These are phyloP conservation scores for Pyrenochaeta sp. DNA, from an alignment of 2,329 filamentous ascomycete species.

Conservation along the genomic window DNA sequence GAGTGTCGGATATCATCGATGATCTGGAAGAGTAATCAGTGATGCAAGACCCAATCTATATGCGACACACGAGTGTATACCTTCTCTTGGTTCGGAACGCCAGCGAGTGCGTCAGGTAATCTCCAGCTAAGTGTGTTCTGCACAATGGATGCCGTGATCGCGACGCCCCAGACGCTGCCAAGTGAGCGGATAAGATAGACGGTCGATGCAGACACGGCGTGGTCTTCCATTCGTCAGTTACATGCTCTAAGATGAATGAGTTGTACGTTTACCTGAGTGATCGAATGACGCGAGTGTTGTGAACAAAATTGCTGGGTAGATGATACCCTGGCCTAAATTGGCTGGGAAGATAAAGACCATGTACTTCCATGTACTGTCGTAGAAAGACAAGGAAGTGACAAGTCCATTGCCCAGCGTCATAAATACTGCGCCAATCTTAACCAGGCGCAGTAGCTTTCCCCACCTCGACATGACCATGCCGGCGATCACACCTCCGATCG, in stretches of 20 bases:
- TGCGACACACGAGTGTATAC: constrained; percentile 49
- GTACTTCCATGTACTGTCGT: constrained; percentile 57
- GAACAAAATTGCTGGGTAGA: constrained; percentile 63
- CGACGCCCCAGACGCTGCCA: constrained; percentile 71
- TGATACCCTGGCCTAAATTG: constrained; percentile 58
- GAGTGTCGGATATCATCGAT: constrained; percentile 70
- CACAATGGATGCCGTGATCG: constrained; percentile 68
- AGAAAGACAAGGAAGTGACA: constrained; percentile 52
- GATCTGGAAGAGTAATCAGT: constrained; percentile 64
- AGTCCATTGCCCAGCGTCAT: constrained; percentile 57
- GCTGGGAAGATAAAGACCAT: constrained; percentile 56
- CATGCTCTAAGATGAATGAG: background rate
- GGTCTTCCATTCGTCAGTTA: constrained; percentile 54
- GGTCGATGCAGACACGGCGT: constrained; percentile 69
- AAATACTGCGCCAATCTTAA: constrained; percentile 51
- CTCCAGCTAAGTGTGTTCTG: constrained; percentile 67
- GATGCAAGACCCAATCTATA: constrained; percentile 58
- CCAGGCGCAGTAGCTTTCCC: constrained; percentile 54
- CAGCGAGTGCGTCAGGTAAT: constrained; percentile 54
- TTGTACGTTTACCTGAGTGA: constrained; percentile 60
- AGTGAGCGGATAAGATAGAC: constrained; percentile 71
- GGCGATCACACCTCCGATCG: constrained; percentile 54
- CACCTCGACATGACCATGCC: constrained; percentile 59
- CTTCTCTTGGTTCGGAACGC: constrained; percentile 1
- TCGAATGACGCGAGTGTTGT: constrained; percentile 70